Base-by-base conservation (phyloP, 441 rosid species). In the Populus hybrid region DNA sequence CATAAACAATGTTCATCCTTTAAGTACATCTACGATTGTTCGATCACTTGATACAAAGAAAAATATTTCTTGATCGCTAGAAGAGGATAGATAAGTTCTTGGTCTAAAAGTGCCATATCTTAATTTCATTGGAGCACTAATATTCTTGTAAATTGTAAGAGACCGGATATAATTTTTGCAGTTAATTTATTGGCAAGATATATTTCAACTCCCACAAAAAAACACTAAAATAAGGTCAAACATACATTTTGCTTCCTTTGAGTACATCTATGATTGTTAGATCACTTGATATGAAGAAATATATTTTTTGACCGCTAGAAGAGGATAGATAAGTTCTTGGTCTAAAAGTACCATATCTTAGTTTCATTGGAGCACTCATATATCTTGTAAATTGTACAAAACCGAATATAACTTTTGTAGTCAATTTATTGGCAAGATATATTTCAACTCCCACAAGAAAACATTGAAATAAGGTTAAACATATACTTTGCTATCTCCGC, bases 31-130 rank as follows among this genome's bases (percentile, higher is more conserved):
- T 2, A 78, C 50, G 73, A 35, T 65, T 34, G 76, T 73, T 7
- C 10, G 67, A 14, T 78, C 81, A 35, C 26, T 78, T 36, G 28
- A 64, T 78, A 11, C 20, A 4, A 38, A 72, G 0, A 78, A 78
- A 1, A n/a, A 78, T 16, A 7, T 8, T 16, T 78, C 67, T 73
- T 28, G 21, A 21, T 67, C 46, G 8, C 24, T 3, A 65, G 72
- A 66, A 40, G 0, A 38, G 11, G 4, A 23, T 21, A 11, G 32
- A 75, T 23, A 75, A 67, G 1, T 75, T 23, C 61, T 66, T 36
- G 20, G 46, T 28, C 71, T 2, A 16, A 0, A 69, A 20, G 18
- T 18, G 14, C 1, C 50, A 11, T 42, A 11, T 42, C 50, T 42
- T 42, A 10, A 5, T 11, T 2, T 3, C 0, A 42, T 42, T 42